These are phyloP conservation scores for Pythium sp. DNA, from an alignment of 352 stramenopile species.

Conservation along the genomic window DNA sequence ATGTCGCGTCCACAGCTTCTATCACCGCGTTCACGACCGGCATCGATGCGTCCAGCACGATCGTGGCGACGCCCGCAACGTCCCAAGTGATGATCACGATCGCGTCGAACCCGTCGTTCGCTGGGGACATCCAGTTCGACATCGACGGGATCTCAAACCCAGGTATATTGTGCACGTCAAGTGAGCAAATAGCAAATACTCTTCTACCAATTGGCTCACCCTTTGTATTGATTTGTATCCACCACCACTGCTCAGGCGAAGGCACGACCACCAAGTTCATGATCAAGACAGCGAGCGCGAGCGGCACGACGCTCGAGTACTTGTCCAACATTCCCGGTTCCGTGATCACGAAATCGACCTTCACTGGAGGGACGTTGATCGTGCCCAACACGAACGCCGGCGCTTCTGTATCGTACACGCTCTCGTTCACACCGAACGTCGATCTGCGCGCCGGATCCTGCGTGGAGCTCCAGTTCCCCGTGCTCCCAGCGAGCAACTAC, in stretches of 20 bases:
- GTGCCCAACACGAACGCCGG: conserved; percentile 32
- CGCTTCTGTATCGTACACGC: conserved; percentile 24
- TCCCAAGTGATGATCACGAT: conserved; percentile 40
- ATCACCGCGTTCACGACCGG: conserved; percentile 22
- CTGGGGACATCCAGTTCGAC: conserved; percentile 39
- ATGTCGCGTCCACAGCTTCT: conserved; percentile 23
- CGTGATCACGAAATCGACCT: conserved; percentile 24
- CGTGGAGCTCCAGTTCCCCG: conserved; percentile 49
- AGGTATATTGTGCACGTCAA: conserved; percentile 24
- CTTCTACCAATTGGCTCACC: not conserved
- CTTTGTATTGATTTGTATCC: not conserved
- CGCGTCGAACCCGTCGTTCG: conserved; percentile 12
- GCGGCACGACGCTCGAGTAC: conserved; percentile 34
- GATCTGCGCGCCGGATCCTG: conserved; percentile 34
- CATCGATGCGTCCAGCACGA: conserved; percentile 25
- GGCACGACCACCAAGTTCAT: conserved; percentile 37
- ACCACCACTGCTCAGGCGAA: conserved; percentile 24
- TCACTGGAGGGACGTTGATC: conserved; percentile 28
- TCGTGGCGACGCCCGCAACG: conserved; percentile 25
- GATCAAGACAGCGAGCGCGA: conserved; percentile 33
- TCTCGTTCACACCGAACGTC: conserved; percentile 44
- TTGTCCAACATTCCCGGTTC: conserved; percentile 26
- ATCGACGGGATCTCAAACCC: conserved; percentile 57
- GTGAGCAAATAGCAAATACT: not conserved
- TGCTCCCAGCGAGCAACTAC: conserved; percentile 35